Evolutionary conservation across 257 asterid genomes (phyloP).

Genomic region (Euphrasia confusa): DNA sequence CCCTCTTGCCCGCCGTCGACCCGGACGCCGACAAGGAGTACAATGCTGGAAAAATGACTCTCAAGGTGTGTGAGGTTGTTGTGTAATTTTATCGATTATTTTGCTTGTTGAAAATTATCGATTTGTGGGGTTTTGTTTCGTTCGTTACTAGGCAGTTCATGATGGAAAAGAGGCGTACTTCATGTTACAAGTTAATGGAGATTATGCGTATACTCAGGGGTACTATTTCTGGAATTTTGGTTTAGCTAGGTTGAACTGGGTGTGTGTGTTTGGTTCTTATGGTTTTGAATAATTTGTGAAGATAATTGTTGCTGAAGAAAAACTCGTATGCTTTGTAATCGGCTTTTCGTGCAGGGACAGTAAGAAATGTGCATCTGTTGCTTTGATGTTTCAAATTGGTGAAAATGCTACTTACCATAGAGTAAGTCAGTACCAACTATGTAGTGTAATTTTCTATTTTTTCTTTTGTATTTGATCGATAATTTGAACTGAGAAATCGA

Average conservation of each 20-base stretch:
- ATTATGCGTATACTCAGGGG: constrained; percentile 57
- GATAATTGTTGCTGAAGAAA: too few relatives aligned
- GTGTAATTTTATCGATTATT: neutral
- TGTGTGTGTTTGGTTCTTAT: neutral
- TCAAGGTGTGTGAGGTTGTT: constrained; percentile 37
- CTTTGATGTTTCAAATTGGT: constrained; percentile 63
- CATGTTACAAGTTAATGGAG: constrained; percentile 56
- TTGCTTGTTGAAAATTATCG: constrained; percentile 4
- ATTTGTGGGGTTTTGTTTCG: constrained; percentile 18
- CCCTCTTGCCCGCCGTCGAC: constrained; percentile 55
- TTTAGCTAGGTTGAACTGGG: neutral
- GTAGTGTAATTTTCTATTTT: neutral
- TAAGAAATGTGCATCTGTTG: constrained; percentile 46
- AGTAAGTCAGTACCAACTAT: constrained; percentile 30
- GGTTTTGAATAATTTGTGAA: neutral
- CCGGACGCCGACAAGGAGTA: constrained; percentile 54
- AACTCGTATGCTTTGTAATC: neutral
- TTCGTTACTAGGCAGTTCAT: constrained; percentile 43
- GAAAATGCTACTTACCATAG: constrained; percentile 58
- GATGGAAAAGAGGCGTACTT: constrained; percentile 56
- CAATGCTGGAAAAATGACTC: constrained; percentile 48
- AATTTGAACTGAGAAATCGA: constrained; percentile 21
- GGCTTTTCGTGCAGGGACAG: constrained; percentile 36
- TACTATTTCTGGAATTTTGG: constrained; percentile 25
- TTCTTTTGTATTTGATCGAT: neutral